Conservation (phyloP, 176 grass and related monocot genomes). For the Tuctoria greenei region DNA sequence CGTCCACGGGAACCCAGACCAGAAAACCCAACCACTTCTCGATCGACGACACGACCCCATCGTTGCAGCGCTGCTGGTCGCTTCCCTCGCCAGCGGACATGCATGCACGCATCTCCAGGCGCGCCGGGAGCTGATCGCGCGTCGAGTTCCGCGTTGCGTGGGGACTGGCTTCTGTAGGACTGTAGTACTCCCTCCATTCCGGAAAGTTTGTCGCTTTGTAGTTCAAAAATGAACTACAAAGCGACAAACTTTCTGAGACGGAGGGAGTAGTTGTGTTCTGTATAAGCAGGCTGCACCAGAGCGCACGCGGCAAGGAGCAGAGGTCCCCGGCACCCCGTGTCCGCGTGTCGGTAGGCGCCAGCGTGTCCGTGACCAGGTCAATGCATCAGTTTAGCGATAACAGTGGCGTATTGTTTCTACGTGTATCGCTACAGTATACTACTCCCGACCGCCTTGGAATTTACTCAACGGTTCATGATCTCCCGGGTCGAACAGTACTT, state of each 20-base stretch:
- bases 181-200: no score
- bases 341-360: neutral
- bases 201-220: no score
- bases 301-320: neutral
- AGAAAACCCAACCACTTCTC: neutral
- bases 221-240: no score
- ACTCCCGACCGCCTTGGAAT: neutral
- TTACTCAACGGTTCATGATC: neutral
- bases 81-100: neutral
- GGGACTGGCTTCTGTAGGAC: neutral
- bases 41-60: constrained; percentile 4
- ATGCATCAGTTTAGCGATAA: neutral
- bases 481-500: neutral
- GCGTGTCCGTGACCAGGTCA: constrained; percentile 1
- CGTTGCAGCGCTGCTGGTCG: neutral
- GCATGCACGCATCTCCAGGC: constrained; percentile 29
- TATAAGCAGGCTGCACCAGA: neutral
- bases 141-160: constrained; percentile 2
- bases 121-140: constrained; percentile 4
- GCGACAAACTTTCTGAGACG: no score
- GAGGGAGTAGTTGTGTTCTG: neutral
- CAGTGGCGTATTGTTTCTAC: no score
- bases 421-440: neutral
- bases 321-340: neutral
- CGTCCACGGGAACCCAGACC: neutral